Base-by-base conservation (phyloP, 2,329 filamentous ascomycete genomes). In the Pseudogymnoascus sp. region DNA sequence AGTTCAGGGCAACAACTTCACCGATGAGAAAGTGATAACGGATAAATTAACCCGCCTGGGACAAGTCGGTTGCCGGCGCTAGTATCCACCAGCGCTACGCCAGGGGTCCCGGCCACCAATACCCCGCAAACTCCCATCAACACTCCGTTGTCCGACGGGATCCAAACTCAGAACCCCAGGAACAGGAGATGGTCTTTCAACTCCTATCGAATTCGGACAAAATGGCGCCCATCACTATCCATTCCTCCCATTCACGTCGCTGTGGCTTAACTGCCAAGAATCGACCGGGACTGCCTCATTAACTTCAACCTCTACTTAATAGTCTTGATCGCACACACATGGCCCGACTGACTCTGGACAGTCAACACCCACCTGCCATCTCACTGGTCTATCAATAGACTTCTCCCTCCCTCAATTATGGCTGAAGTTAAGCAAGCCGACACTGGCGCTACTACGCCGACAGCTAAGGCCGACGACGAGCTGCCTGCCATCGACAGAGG, bases 1-100 rank as follows among this genome's bases (percentile, higher is more conserved):
- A 19, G n/a, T 30, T 30, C 45, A 30, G 9, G 15, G 15, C 26
- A 26, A n/a, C 45, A 30, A 18, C 13, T 7, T 45, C 39, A 26
- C 39, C 7, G 39, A 45, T 45, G 13, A 21, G 13, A 45, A 52
- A 12, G 15, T 52, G 23, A 30, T 28, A 52, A 52, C 45, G 45
- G 45, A 52, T 18, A 30, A 52, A 52, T 52, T 30, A 28, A 52
- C 45, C 26, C 45, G 45, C 7, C n/a, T 52, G 45, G 45, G 45
- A 30, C 45, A 52, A 52, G 12, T 52, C 45, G n/a, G n/a, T n/a
- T 30, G 8, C 45, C 45, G 45, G 26, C 23, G 45, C 45, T 52
- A 52, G 26, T 30, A 28, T 12, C n/a, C 8, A 6, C 23, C 39
- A 30, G n/a, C n/a, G n/a, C 45, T 4, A 28, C 23, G 23, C 2